These are phyloP conservation scores for Ophiobolus disseminans DNA, from an alignment of 2,329 filamentous ascomycete genomes.

Conservation along the genomic window DNA sequence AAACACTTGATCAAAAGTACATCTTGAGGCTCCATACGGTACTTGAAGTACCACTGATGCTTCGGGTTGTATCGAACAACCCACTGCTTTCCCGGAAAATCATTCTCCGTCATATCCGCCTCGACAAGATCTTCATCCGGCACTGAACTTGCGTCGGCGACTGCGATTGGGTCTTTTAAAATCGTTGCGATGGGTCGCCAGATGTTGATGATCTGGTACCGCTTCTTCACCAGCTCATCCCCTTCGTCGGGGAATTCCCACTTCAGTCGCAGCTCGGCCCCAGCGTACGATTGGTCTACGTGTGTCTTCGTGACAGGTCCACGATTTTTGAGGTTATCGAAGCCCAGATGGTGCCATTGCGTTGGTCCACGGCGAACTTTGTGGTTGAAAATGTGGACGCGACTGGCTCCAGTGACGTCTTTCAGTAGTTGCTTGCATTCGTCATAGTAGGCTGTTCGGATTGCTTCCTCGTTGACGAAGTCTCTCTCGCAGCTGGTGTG, in stretches of 20 bases:
- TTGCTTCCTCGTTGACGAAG: slow-evolving; percentile 24
- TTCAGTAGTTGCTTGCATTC: slow-evolving; percentile 39
- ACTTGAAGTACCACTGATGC: slow-evolving; percentile 33
- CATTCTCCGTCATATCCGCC: slow-evolving; percentile 28
- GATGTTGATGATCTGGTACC: slow-evolving; percentile 40
- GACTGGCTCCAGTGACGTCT: slow-evolving; percentile 61
- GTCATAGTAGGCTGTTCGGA: slow-evolving; percentile 23
- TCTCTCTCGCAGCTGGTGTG: slow-evolving; percentile 26
- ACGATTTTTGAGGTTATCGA: slow-evolving; percentile 36
- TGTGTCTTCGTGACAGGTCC: slow-evolving; percentile 60
- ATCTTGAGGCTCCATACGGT: slow-evolving; percentile 26
- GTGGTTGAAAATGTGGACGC: slow-evolving; percentile 68
- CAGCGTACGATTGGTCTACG: slow-evolving; percentile 53
- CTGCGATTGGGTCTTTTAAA: slow-evolving; percentile 35
- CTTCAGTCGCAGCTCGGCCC: slow-evolving; percentile 25
- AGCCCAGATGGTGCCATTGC: slow-evolving; percentile 40
- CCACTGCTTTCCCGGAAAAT: slow-evolving; percentile 29
- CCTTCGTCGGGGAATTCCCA: slow-evolving; percentile 26
- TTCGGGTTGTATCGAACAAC: slow-evolving; percentile 26
- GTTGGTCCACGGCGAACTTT: slow-evolving; percentile 58
- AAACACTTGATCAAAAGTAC: slow-evolving; percentile 38
- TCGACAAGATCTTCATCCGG: slow-evolving; percentile 31
- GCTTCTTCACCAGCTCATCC: slow-evolving; percentile 29
- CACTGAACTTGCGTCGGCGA: slow-evolving; percentile 31
- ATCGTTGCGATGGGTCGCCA: slow-evolving; percentile 39